These are phyloP conservation scores for Boletales sp. DNA, from an alignment of 768 basidiomycete genomes.

Conservation along the genomic window DNA sequence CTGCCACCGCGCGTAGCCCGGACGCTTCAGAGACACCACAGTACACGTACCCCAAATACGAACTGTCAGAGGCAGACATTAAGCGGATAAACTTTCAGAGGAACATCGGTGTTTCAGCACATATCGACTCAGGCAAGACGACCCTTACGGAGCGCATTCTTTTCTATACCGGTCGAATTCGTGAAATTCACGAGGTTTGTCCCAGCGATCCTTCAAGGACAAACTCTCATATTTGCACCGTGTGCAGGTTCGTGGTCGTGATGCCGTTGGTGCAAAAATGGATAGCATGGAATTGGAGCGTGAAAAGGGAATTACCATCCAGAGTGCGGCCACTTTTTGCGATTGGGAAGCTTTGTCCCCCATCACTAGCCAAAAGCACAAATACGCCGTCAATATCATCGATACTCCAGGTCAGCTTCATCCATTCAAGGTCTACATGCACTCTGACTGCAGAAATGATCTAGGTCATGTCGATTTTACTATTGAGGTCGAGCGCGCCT, in stretches of 20 bases:
- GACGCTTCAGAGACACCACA: constrained; percentile 14
- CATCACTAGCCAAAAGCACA: constrained; percentile 59
- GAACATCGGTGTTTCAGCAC: constrained; percentile 95
- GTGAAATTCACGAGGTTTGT: constrained; percentile 86
- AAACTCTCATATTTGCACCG: neutral
- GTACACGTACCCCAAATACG: constrained; percentile 34
- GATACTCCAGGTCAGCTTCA: constrained; percentile 80
- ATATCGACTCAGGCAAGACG: constrained; percentile 97
- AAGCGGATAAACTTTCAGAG: constrained; percentile 70
- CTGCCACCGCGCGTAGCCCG: constrained; percentile 32
- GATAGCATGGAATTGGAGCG: constrained; percentile 99
- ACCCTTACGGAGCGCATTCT: constrained; percentile 95
- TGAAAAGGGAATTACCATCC: constrained; percentile 99
- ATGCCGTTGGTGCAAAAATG: constrained; percentile 99
- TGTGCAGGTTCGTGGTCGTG: constrained; percentile 80
- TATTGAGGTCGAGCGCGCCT: constrained; percentile 96
- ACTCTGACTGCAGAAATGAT: neutral
- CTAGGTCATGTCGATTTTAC: constrained; percentile 99
- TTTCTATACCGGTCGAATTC: constrained; percentile 94
- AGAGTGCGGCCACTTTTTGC: constrained; percentile 97
- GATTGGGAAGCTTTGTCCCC: constrained; percentile 84
- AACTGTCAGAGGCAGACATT: constrained; percentile 63
- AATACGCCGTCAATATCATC: constrained; percentile 96
- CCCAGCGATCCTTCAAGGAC: neutral
- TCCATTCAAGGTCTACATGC: neutral